Percentiles rank a stretch among this genome's conserved stretches.
Conservation (phyloP, 352 stramenopile genomes). For the Hyaloperonospora arabidopsidis region DNA sequence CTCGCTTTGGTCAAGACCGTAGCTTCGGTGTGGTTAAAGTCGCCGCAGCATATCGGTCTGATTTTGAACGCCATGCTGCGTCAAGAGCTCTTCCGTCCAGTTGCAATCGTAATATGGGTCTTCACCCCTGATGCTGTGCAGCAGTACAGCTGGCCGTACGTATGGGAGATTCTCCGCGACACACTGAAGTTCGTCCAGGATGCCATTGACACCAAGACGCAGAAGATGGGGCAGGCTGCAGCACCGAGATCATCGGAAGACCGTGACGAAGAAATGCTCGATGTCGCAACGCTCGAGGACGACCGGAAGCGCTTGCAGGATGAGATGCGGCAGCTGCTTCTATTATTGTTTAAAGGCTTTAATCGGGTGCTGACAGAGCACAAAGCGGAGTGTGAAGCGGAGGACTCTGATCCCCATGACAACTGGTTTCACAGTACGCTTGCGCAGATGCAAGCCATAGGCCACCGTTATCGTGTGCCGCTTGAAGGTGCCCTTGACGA, state of each 20-base stretch:
- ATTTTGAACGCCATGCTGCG: slow-evolving; percentile 79
- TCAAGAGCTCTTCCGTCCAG: slow-evolving; percentile 48
- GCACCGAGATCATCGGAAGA: slow-evolving; percentile 26
- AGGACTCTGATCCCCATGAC: slow-evolving; percentile 64
- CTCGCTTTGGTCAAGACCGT: slow-evolving; percentile 63
- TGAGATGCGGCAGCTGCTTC: slow-evolving; percentile 44
- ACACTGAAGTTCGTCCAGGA: slow-evolving; percentile 53
- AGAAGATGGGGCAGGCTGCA: slow-evolving; percentile 25
- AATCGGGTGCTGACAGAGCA: slow-evolving; percentile 67
- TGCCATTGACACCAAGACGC: slow-evolving; percentile 29
- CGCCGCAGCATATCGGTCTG: slow-evolving; percentile 72
- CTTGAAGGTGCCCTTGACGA: slow-evolving; percentile 48
- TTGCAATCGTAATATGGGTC: slow-evolving; percentile 73
- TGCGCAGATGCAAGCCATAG: slow-evolving; percentile 63
- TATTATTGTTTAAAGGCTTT: slow-evolving; percentile 58
- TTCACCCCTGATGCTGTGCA: slow-evolving; percentile 74
- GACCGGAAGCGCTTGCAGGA: slow-evolving; percentile 33
- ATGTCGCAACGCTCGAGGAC: slow-evolving; percentile 38
- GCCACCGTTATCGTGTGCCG: slow-evolving; percentile 44
- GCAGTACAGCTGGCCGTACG: slow-evolving; percentile 85
- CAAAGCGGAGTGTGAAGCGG: slow-evolving; percentile 64
- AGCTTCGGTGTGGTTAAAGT: slow-evolving; percentile 71
- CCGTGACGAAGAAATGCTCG: slow-evolving; percentile 38
- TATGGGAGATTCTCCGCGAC: slow-evolving; percentile 75
- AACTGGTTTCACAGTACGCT: slow-evolving; percentile 78